Evolutionary conservation across 192 early-diverging fungal genomes (phyloP), one percentile per base, ranked within the genome.

Genomic region (Backusella luteola): DNA sequence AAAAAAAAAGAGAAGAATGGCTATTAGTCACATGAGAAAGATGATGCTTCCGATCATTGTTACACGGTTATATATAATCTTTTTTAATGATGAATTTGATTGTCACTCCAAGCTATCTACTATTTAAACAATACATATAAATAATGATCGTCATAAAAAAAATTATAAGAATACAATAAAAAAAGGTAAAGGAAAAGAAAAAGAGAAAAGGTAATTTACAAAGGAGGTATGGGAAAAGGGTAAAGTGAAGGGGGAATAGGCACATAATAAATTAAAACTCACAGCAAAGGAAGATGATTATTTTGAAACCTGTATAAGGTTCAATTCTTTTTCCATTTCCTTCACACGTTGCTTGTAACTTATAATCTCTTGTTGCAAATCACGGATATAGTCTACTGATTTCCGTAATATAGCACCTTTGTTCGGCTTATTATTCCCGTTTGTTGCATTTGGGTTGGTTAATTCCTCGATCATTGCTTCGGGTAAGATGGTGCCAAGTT

Each of bases 371-470:
- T 79, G 69, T 59, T 79, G 71, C 11, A 82, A 36, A 6, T 59
- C 19, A 7, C 67, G 73, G 76, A 99, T 95, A 78, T 97, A 96
- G 46, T 98, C 97, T n/a, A 99, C 97, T 11, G 93, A 93, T 76
- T 94, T 92, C 52, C 94, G 90, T 53, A 99, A 87, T 52, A 99
- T 98, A 12, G 93, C 88, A 36, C 97, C 97, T 87, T 98, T 96
- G 86, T 97, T 96, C 26, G 94, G 94, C 84, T 98, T 98, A 78
- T 92, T 93, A 74, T 91, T 89, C 3, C 49, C 59, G 53, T 44
- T 74, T 6, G 39, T 41, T 19, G 38, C 76, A 1, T 46, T 29
- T 29, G 42, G 15, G 8, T 66, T 69, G 9, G 38, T 41, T 12
- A 74, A 21, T 34, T 77, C 73, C 69, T 95, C 94, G 38, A 88